Evolutionary conservation across 352 stramenopile genomes (phyloP), one percentile per base, ranked within the genome.

Genomic region (Phytophthora macrochlamydospora): DNA sequence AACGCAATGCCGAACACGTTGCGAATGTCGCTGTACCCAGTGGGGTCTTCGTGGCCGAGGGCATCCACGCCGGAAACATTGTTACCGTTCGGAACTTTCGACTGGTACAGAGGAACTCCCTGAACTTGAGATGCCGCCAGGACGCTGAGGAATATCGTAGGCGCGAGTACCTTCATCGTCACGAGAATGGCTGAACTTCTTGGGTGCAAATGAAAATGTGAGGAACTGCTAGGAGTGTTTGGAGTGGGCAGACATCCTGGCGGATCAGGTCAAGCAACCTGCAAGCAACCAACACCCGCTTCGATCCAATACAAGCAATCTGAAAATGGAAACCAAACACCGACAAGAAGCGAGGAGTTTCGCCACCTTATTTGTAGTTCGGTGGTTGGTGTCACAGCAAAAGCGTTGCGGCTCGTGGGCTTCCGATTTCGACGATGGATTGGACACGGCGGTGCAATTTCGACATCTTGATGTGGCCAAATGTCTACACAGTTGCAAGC

Each of bases 1-100:
- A 85, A 89, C 2, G 74, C 82, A 13, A 73, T 55, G 13, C 82
- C 82, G 62, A 91, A 91, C 0, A 72, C 31, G 33, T 83, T 83
- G n/a, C 59, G 65, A n/a, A 51, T 54, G 3, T 62, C 50, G 7
- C 62, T 44, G 24, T 73, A 56, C 1, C 60, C 44, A 9, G 54
- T 68, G 1, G 37, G 55, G 48, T 72, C 65, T 68, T 72, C 52
- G 18, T 83, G 75, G 9, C 75, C 75, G 13, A 83, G 38, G 9
- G 75, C 75, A 8, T 45, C 49, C 13, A 78, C 48, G 45, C 62
- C 64, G 1, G 66, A 54, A 13, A 78, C 70, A 43, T 78, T 72
- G 31, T 62, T 54, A n/a, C 70, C 70, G 45, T 78, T 78, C 13
- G 70, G 70, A 11, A 78, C 51, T 9, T 52, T 42, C 1, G 70